Conservation (phyloP, 140 eudicot species). For the Erigeron philadelphicus region DNA sequence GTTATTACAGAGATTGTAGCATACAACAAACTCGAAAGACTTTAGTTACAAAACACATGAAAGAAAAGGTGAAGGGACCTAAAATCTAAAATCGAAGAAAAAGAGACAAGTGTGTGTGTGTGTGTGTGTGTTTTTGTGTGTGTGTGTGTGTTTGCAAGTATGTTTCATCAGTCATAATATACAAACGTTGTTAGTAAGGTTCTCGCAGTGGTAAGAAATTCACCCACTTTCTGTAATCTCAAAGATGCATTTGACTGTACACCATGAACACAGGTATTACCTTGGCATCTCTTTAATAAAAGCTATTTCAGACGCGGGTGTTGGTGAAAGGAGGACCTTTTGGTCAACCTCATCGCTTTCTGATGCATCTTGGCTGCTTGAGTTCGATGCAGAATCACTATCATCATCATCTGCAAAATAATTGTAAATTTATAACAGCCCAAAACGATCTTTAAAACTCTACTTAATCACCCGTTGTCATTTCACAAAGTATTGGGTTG, state of each 20-base stretch:
- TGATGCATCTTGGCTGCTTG: conserved; percentile 34
- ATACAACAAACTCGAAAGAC: conserved; percentile 15
- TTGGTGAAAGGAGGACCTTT: conserved; percentile 42
- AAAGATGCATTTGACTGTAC: not conserved
- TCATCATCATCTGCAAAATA: conserved; percentile 45
- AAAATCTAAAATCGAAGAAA: not conserved
- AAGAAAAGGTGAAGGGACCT: conserved; percentile 3
- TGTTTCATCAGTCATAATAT: conserved; percentile 20
- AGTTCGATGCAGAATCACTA: conserved; percentile 35
- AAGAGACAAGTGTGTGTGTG: not conserved
- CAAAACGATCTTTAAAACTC: not conserved
- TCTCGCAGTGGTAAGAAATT: not conserved
- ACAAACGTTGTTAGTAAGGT: conserved; percentile 6
- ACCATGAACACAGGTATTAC: conserved; percentile 19
- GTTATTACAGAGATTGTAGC: not conserved
- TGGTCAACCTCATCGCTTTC: conserved; percentile 55
- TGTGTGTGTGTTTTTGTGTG: not conserved
- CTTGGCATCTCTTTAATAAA: conserved; percentile 52
- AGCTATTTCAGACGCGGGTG: conserved; percentile 38
- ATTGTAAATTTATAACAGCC: not conserved
- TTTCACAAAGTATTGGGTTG: not conserved
- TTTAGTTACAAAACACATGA: conserved; percentile 10
- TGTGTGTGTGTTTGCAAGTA: conserved; percentile 16
- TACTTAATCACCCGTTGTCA: not conserved
- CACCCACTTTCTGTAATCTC: not conserved